Base-by-base conservation (phyloP, 441 rosid genomes). In the Brassica balearica region DNA sequence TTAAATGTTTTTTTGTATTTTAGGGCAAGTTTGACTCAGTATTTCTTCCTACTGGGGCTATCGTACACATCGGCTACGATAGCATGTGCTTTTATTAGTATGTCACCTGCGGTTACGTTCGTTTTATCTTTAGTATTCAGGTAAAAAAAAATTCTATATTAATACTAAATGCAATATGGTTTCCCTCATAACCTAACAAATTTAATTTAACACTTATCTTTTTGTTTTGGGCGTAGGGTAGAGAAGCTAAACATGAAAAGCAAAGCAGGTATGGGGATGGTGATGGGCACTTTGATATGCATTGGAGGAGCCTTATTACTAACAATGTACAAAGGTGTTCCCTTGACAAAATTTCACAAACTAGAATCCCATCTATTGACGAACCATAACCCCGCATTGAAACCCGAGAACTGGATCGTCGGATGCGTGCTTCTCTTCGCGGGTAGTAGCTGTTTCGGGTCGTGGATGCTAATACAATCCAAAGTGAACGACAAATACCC, bases 21-120 rank as follows among this genome's bases (percentile, higher is more conserved):
- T 68, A 82, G 85, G 82, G 85, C 80, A 75, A 78, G 82, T 70
- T 78, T 82, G 59, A 67, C 80, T 58, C 85, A 82, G 15, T 78
- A 78, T 67, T 75, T 78, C 62, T 78, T 67, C 68, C 73, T 82
- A 2, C 36, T 75, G 61, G 85, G 82, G 27, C 72, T 82, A 53
- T 78, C 82, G 25, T 77, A 82, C 66, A 82, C 85, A 4, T 82
- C 85, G 25, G 77, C 85, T 51, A 75, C 84, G 22, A n/a, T 78
- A 53, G 79, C 84, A 43, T 82, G 82, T 67, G 84, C 84, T 46
- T 82, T 78, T 69, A 70, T 78, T 19, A 82, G 80, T 64, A 78
- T 82, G 82, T 20, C 81, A 5, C 82, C 82, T 5, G 85, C 85
- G 38, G 8, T 82, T 20, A 82, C 85, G 66, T 82, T 82, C 62